Evolutionary conservation across 108 stramenopile species (phyloP), one percentile per base, ranked within the genome.

Genomic region (Fistulifera pelliculosa): DNA sequence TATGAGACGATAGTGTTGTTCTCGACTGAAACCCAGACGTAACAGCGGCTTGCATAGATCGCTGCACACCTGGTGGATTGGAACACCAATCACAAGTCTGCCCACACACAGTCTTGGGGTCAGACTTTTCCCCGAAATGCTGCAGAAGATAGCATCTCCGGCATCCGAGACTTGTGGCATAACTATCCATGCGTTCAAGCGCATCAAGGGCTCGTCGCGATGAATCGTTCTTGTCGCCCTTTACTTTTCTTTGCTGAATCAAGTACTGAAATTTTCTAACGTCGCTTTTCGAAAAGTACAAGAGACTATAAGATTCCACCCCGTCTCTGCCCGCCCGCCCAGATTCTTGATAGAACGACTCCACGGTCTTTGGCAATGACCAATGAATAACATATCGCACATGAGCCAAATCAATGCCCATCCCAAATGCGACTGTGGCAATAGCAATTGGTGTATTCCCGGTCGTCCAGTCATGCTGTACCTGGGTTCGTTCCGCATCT

Each of bases 381-480:
- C 89, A 90, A 65, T 95, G 94, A 25, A 92, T 67, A 10, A 95
- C 94, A 58, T 82, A 92, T 10, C 94, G 77, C 6, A 95, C 94
- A 56, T 75, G 74, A 16, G 85, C 65, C 19, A 79, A 43, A 64
- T 95, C 90, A 49, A 95, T 93, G 0, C 94, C 94, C 87, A 89
- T 89, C 3, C 98, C 68, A 45, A 93, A 93, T 0, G 95, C 95
- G 27, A 69, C 72, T 1, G 76, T 77, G 1, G 76, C 76, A 7
- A 87, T 75, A 16, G 74, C 81, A 28, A 85, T 65, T 53, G 70
- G 71, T 14, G 77, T 51, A 1, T 22, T 50, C 8, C 81, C 83
- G 27, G 67, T 59, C 10, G 71, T 75, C 83, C 83, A 85, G 47
- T 68, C 72, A 25, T 66, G 49, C 54, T 80, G 79, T 14, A 76